Base-by-base conservation (phyloP, 352 stramenopile species). In the Thraustochytrium striatum region DNA sequence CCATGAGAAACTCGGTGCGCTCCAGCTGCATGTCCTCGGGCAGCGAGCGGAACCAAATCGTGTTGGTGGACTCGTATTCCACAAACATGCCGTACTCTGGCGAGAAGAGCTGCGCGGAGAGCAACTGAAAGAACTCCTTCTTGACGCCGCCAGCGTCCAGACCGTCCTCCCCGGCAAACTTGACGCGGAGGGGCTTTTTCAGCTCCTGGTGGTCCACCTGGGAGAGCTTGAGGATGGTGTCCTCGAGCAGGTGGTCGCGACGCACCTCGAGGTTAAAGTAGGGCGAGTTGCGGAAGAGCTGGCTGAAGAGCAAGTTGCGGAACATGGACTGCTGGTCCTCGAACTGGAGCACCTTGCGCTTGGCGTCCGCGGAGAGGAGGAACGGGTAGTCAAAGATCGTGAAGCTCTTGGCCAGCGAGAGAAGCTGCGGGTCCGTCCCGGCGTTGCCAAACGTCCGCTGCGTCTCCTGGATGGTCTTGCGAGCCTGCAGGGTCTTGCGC, bases 81-180 rank as follows among this genome's bases (percentile, higher is more conserved):
- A 25, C 61, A 78, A 90, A 94, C 82, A 95, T 89, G 28, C 87
- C 88, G 75, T 87, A 93, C 52, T 88, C 84, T n/a, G 88, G 78
- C 72, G 92, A 85, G 82, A 95, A 95, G 11, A 95, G 81, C 72
- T 95, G 86, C 72, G 69, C 82, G 81, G 73, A 72, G 11, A 94
- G 78, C 11, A 95, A 82, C 81, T 93, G 88, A 70, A 94, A 95
- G 82, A 93, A 95, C 83, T 95, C 91, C 78, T 93, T 93, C 0
- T 86, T 86, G 1, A 95, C 89, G n/a, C 91, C 91, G 53, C 91
- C 91, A 8, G 89, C 90, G 86, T 95, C 91, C 28, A 95, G 72
- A 69, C 89, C 91, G 58, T 92, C 87, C 85, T 95, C 91, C 32
- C 88, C 88, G 52, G 88, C 85, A 72, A 94, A 94, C 11, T 86